Evolutionary conservation across 208 protist species (phyloP).

Genomic region (Crithidia mellificae): DNA sequence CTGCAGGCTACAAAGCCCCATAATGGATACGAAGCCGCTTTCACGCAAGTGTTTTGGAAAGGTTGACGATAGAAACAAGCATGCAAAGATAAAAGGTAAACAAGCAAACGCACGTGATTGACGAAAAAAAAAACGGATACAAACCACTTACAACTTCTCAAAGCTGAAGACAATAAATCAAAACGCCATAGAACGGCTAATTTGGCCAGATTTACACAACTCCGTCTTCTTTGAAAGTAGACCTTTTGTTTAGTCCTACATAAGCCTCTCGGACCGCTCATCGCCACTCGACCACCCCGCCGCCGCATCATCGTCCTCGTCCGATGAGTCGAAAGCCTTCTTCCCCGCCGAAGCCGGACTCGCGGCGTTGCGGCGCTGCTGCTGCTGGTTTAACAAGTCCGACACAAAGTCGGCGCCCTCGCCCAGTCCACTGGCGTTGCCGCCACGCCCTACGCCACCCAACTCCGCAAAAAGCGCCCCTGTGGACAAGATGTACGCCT

Average conservation of each 20-base stretch:
- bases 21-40: not conserved
- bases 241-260: too few species aligned
- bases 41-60: not conserved
- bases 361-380: constrained; percentile 13
- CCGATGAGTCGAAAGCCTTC: constrained; percentile 26
- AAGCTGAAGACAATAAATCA: not conserved
- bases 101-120: too few species aligned
- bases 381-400: constrained; percentile 25
- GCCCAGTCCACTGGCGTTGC: constrained; percentile 11
- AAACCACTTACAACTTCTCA: too few species aligned
- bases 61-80: not conserved
- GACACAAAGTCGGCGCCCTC: constrained; percentile 22
- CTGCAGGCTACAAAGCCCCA: too few species aligned
- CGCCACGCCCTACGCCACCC: constrained; percentile 6
- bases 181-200: not conserved
- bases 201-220: too few species aligned
- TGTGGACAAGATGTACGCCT: constrained; percentile 58
- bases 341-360: constrained; percentile 1
- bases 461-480: constrained; percentile 53
- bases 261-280: constrained; percentile 1
- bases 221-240: too few species aligned
- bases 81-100: constrained; percentile 5
- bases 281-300: constrained; percentile 9
- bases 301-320: constrained; percentile 21
- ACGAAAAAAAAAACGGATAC: too few species aligned